Conservation (phyloP, 2,329 filamentous ascomycete genomes). For the Alternaria arbusti region DNA sequence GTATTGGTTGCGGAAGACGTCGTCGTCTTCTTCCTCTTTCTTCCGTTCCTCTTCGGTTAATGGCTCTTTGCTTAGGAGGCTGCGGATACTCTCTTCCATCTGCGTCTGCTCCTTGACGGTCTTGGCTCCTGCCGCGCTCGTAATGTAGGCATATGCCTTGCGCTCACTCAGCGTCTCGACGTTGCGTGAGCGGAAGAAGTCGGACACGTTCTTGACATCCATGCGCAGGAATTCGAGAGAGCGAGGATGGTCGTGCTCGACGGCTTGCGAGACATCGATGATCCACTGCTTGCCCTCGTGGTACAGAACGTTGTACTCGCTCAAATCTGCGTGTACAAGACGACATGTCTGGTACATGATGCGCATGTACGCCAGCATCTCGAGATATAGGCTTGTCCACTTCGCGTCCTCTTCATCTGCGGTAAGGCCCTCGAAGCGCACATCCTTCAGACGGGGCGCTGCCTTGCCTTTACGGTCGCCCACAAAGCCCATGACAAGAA, state of each 20-base stretch:
- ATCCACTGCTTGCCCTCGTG: constrained; percentile 83
- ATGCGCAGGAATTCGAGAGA: constrained; percentile 93
- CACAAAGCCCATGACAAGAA: constrained; percentile 92
- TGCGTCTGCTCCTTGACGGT: constrained; percentile 63
- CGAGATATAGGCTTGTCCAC: constrained; percentile 81
- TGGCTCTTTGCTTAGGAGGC: constrained; percentile 65
- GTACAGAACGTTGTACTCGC: constrained; percentile 97
- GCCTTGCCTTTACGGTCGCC: constrained; percentile 87
- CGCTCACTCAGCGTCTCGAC: constrained; percentile 83
- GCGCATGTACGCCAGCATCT: constrained; percentile 87
- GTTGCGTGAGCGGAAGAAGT: constrained; percentile 88
- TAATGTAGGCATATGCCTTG: constrained; percentile 84
- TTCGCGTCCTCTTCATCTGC: constrained; percentile 62
- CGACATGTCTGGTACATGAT: constrained; percentile 90
- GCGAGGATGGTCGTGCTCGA: constrained; percentile 94
- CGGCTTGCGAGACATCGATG: constrained; percentile 96
- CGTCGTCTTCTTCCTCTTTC: constrained; percentile 78
- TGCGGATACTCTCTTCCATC: constrained; percentile 68
- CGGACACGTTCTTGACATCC: constrained; percentile 96
- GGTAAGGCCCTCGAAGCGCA: constrained; percentile 73
- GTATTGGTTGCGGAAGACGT: constrained; percentile 94
- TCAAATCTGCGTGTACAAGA: constrained; percentile 93
- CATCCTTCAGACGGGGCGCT: constrained; percentile 87
- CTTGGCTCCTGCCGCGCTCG: constrained; percentile 61
- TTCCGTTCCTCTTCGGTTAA: constrained; percentile 57